Evolutionary conservation across 371 early-diverging fungal species (phyloP), one percentile per base, ranked within the genome.

Genomic region (Mucor saturninus): DNA sequence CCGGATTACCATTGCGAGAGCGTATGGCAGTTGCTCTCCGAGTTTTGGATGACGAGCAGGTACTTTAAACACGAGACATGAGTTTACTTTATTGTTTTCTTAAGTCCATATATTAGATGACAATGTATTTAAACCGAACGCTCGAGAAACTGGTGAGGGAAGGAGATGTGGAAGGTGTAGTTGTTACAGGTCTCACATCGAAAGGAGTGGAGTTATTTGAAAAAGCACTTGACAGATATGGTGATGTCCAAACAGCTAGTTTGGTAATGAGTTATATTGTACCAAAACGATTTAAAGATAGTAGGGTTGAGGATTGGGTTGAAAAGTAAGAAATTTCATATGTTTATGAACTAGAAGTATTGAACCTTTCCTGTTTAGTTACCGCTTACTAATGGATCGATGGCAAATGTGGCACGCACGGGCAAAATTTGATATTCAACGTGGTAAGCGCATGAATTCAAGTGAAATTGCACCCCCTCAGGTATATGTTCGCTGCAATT

Each of bases 231-330:
- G 91, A 98, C 77, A 73, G 75, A 39, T 93, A 94, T 5, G 94
- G 93, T 0, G 98, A 98, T 72, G 86, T 95, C 30, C 98, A 98
- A 71, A 94, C 95, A 1, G 95, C 91, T 0, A 83, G 89, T 42
- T 65, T 97, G 30, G 77, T 91, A 1, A 74, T 90, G 54, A 82
- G 86, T 14, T 86, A 83, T 56, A 84, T 83, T 32, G 81, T 86
- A 5, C 87, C 87, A 5, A 77, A 80, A 7, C 69, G 83, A 29
- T 87, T 90, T 56, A 75, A 81, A 28, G 92, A 92, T 64, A 58
- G 53, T 5, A 77, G 90, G 15, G 89, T 89, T 0, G 87, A 89
- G 30, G 85, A 85, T 54, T 96, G 96, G 95, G 83, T 91, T 8
- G 92, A 93, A 58, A 85, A 70, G 88, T 92, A 70, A 71, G 63